phyloP scores from a whole-genome alignment of 2,329 filamentous ascomycete species.

The Arthrocladium fulminans region DNA sequence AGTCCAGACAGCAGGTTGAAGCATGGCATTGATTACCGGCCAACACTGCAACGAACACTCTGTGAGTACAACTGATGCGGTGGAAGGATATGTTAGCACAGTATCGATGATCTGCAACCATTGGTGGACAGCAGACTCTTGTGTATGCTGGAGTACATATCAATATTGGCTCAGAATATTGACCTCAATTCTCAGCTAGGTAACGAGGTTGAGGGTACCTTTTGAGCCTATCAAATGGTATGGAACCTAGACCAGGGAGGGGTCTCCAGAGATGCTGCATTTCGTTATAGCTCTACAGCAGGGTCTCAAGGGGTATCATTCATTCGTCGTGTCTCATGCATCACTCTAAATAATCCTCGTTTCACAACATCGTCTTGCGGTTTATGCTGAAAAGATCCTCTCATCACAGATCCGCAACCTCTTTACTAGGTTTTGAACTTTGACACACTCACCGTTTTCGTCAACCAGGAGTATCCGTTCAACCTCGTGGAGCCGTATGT shows the following conservation, averaged over 20 bases:
- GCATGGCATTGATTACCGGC: background rate
- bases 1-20: background rate
- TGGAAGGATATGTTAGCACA: background rate
- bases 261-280: background rate
- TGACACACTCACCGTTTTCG: background rate
- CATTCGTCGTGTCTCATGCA: no score
- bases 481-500: constrained; percentile 1
- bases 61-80: background rate
- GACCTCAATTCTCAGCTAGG: background rate
- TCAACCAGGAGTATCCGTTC: constrained; percentile 1
- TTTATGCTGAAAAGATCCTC: background rate
- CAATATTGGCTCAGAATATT: background rate
- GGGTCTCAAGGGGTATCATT: background rate
- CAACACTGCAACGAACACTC: background rate
- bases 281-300: no score
- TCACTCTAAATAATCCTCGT: no score
- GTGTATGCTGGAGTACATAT: background rate
- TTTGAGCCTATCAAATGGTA: background rate
- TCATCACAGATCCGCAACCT: background rate
- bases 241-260: background rate
- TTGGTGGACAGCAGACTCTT: background rate
- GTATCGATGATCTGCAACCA: background rate
- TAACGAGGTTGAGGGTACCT: background rate
- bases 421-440: background rate
- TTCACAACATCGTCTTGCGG: background rate